Conservation (phyloP, 805 yeast genomes). For the Sugiyamaella marilandica region DNA sequence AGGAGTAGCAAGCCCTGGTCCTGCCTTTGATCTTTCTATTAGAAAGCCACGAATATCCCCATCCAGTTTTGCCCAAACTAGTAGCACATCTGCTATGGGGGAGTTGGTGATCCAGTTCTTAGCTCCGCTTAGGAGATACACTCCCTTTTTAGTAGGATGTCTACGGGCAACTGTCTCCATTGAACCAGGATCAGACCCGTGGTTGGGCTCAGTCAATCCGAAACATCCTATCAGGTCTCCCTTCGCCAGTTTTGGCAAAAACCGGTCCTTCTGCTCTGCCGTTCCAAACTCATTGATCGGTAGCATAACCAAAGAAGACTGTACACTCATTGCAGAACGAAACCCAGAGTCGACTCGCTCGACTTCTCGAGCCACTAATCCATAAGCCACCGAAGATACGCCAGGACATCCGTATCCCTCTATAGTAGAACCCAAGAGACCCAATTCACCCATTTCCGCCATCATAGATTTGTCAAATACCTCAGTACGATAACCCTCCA, state of each 20-base stretch:
- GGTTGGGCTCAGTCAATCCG: constrained; percentile 63
- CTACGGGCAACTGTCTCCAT: constrained; percentile 49
- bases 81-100: constrained; percentile 41
- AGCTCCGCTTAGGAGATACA: constrained; percentile 38
- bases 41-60: constrained; percentile 41
- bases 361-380: constrained; percentile 41
- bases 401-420: constrained; percentile 44
- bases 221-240: constrained; percentile 53
- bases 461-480: constrained; percentile 33
- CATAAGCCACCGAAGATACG: constrained; percentile 40
- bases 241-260: constrained; percentile 36
- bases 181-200: constrained; percentile 56
- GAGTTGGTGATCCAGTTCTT: constrained; percentile 45
- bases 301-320: constrained; percentile 42
- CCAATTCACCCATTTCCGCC: constrained; percentile 40
- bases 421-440: constrained; percentile 39
- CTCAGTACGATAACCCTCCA: constrained; percentile 40
- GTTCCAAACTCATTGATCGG: constrained; percentile 40
- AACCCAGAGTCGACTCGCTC: constrained; percentile 43
- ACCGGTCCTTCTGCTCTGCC: constrained; percentile 38
- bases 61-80: constrained; percentile 43
- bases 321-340: constrained; percentile 42
- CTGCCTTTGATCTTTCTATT: constrained; percentile 35
- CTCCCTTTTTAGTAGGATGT: constrained; percentile 41
- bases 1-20: constrained; percentile 35